Base-by-base conservation (phyloP, 2,329 filamentous ascomycete genomes). In the Nothomitra cinnamomea region DNA sequence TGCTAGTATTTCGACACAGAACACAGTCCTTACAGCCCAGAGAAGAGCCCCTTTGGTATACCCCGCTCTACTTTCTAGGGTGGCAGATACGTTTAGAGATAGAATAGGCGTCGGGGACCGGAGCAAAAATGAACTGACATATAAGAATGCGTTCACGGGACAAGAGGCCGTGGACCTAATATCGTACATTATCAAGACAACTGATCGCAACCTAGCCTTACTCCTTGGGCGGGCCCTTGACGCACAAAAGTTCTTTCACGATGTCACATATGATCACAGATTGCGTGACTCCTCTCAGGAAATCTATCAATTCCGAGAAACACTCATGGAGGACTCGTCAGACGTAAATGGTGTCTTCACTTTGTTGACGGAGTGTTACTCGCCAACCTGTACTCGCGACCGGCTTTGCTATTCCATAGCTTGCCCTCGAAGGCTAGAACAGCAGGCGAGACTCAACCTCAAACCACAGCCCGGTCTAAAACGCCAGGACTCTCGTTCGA, bases 221-320 rank as follows among this genome's bases (percentile, higher is more conserved):
- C 78, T 98, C 8, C 73, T 98, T 15, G 92, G 92, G 57, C 80
- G 92, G 64, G 88, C 92, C 42, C 72, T 98, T 56, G 92, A 98
- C 69, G 92, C 92, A 22, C 92, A 98, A 65, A 96, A 96, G 66
- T 95, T 95, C 71, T 98, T 98, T 66, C 92, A 98, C 70, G 92
- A 98, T 74, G 92, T 96, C 51, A 95, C 90, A 0, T 98, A 98
- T 67, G 90, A 95, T 61, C 92, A 98, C 67, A 80, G 92, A 49
- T 72, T 98, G 61, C 85, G 92, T 67, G 92, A 98, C 67, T 94
- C 90, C n/a, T 79, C 83, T 41, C 84, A 83, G 52, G 92, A 98
- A 68, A 85, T 98, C 67, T 98, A 96, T 67, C 90, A 96, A 65
- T 98, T 98, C 69, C 82, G 85, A 60, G 90, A 96, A 70, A 94